A percentile compares a stretch with the other conserved stretches of the same genome.
Conservation (phyloP, 495 filamentous ascomycete genomes). For the Xylaria scruposa region DNA sequence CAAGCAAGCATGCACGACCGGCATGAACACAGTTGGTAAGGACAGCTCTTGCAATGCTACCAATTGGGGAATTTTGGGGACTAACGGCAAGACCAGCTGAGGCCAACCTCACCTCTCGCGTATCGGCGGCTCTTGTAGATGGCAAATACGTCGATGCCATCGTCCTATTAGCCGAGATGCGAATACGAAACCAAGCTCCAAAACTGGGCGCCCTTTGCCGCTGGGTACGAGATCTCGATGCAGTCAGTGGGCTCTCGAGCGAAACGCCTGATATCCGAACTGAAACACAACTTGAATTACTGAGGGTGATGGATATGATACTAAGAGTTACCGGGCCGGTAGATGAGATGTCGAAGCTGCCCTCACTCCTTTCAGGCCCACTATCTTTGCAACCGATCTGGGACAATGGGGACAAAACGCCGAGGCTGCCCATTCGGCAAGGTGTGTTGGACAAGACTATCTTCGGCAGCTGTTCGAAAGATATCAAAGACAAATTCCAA, state of each 20-base stretch:
- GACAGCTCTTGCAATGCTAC: not conserved
- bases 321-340: slow-evolving; percentile 48
- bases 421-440: slow-evolving; percentile 38
- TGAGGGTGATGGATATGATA: slow-evolving; percentile 52
- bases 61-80: not conserved
- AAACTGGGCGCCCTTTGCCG: slow-evolving; percentile 56
- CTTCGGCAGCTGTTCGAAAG: slow-evolving; percentile 28
- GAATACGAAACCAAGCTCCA: slow-evolving; percentile 47
- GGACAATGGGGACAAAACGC: slow-evolving; percentile 36
- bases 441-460: slow-evolving; percentile 46
- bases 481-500: slow-evolving; percentile 31
- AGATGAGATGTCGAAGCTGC: slow-evolving; percentile 38
- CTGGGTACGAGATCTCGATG: slow-evolving; percentile 58
- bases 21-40: slow-evolving; percentile 44
- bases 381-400: slow-evolving; percentile 45
- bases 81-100: slow-evolving; percentile 30
- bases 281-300: slow-evolving; percentile 33
- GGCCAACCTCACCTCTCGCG: slow-evolving; percentile 49
- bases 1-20: slow-evolving; percentile 52
- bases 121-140: slow-evolving; percentile 52
- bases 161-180: slow-evolving; percentile 56
- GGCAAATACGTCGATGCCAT: slow-evolving; percentile 49
- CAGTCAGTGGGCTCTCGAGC: slow-evolving; percentile 49
- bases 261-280: slow-evolving; percentile 20
- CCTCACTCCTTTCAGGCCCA: slow-evolving; percentile 28